Conservation (phyloP, 1,284 basidiomycete genomes). For the Austroboletus niveus region DNA sequence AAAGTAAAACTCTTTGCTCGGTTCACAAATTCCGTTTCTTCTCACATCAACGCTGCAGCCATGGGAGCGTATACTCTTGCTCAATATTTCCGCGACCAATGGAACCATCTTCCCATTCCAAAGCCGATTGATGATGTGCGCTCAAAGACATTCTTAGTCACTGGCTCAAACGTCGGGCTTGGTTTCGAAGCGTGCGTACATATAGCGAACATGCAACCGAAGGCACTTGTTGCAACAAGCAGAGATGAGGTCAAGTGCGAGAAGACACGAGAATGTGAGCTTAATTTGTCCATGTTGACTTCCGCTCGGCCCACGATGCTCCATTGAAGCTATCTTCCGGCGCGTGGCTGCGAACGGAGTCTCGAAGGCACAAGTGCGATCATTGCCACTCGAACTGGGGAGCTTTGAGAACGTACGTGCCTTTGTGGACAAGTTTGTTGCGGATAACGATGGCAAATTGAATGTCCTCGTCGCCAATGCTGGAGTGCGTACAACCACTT, state of each 20-base stretch:
- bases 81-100: constrained; percentile 19
- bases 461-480: constrained; percentile 27
- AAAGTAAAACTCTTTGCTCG: no score
- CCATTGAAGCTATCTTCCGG: constrained; percentile 14
- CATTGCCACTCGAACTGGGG: constrained; percentile 22
- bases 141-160: constrained; percentile 26
- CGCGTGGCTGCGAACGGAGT: not conserved
- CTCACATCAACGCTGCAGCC: no score
- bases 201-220: constrained; percentile 25
- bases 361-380: constrained; percentile 1
- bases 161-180: constrained; percentile 33
- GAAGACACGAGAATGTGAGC: constrained; percentile 20
- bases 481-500: constrained; percentile 9
- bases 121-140: constrained; percentile 16
- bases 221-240: constrained; percentile 24
- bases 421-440: constrained; percentile 21
- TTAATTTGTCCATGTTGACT: not conserved
- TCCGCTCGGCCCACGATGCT: not conserved
- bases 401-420: constrained; percentile 24
- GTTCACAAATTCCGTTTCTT: no score
- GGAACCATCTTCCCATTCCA: constrained; percentile 11
- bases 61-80: constrained; percentile 15
- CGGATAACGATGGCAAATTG: constrained; percentile 10
- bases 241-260: constrained; percentile 26
- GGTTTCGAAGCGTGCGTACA: constrained; percentile 31